phyloP scores from a whole-genome alignment of 2,329 filamentous ascomycete species.

The Pseudonectria foliicola region DNA sequence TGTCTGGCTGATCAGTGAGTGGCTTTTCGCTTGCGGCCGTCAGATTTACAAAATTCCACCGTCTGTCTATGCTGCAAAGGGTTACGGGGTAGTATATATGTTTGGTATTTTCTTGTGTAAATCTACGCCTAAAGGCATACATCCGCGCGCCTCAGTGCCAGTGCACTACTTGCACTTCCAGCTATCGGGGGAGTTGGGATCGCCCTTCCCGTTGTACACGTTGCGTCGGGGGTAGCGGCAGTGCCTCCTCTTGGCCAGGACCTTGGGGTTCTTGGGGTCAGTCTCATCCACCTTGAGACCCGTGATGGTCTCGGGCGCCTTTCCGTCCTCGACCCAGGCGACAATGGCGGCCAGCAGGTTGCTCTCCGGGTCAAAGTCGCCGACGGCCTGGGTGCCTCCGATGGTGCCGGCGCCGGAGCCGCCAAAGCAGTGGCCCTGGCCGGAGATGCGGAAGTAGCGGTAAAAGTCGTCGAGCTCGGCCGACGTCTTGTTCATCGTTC shows the following conservation, averaged over 20 bases:
- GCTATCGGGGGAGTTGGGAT: no score
- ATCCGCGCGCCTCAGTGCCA: no score
- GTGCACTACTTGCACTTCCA: no score
- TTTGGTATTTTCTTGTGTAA: no score
- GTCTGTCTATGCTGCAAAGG: no score
- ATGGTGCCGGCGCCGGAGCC: slow-evolving; percentile 38
- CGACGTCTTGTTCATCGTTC: slow-evolving; percentile 17
- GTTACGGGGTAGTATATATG: no score
- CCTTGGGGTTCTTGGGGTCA: slow-evolving; percentile 10
- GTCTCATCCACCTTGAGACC: slow-evolving; percentile 23
- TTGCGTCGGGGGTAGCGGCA: slow-evolving; percentile 10
- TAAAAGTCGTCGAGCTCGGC: slow-evolving; percentile 40
- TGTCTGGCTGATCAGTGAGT: no score
- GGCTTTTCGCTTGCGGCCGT: no score
- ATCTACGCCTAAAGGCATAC: no score
- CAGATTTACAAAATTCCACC: no score
- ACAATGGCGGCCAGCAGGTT: slow-evolving; percentile 43
- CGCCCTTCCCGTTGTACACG: no score
- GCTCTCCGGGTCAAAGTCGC: slow-evolving; percentile 25
- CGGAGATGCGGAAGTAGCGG: slow-evolving; percentile 45
- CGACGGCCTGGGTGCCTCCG: slow-evolving; percentile 15
- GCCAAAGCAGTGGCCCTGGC: slow-evolving; percentile 44
- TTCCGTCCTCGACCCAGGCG: slow-evolving; percentile 38
- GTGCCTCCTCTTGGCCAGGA: slow-evolving; percentile 26
- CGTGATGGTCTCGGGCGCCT: slow-evolving; percentile 33